Base-by-base conservation (phyloP, 139 green algal species). In the Chlamydomonas schloesseri region DNA sequence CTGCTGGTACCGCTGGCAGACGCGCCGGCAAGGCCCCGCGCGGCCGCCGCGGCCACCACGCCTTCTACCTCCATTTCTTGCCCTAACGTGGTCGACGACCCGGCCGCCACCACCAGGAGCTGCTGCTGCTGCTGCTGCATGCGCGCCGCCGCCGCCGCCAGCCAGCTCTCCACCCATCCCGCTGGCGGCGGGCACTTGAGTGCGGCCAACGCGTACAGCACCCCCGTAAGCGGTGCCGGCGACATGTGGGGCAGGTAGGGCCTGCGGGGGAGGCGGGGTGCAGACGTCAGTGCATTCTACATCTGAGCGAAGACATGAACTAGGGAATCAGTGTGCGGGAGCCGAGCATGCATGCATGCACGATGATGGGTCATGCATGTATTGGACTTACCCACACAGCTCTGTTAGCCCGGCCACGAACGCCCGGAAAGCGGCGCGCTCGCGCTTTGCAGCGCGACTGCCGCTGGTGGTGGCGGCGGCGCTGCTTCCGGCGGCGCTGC, bases 161-260 rank as follows among this genome's bases (percentile, higher is more conserved):
- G 21, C 80, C 80, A 86, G 31, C 33, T 33, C 2, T 13, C 28
- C 67, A 86, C 70, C 80, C 80, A 86, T 21, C 1, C 33, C 21
- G n/a, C 14, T 0, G 67, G 67, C 50, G 80, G 80, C 33, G 68
- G 33, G 50, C 23, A 70, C 33, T 10, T 33, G 20, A 78, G 23
- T 5, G 21, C 21, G 6, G 68, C 47, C 50, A 78, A 21, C 18
- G 29, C 6, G 80, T 78, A 86, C 50, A 86, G 67, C 50, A 78
- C 50, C 23, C 24, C 68, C 4, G 33, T 15, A 11, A 86, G 68
- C 13, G 9, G 15, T 33, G 13, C 6, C 13, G 69, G 68, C 1
- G 11, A 0, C 50, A 78, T 57, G 50, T 5, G 9, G 33, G 67
- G 50, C 23, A 86, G 80, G 80, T 57, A n/a, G 23, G 64, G 68